These are phyloP conservation scores for Castanea mollissima DNA, from an alignment of 306 rosid species.

Conservation along the genomic window DNA sequence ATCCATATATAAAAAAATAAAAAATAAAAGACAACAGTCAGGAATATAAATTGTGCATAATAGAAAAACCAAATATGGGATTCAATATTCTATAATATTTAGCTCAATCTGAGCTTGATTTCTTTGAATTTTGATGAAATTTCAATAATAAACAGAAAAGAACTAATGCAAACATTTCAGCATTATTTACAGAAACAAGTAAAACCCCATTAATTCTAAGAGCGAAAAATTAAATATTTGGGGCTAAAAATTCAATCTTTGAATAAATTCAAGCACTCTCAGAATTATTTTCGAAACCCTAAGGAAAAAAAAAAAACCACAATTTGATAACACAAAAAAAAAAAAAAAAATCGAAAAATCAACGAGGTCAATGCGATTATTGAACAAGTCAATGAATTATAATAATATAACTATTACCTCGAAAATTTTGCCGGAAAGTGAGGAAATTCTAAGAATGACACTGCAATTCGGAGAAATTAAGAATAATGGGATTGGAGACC, in stretches of 20 bases:
- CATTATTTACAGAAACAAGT: not conserved
- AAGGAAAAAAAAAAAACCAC: not conserved
- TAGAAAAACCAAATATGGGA: not conserved
- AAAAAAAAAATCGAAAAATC: not conserved
- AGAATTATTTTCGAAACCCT: too few relatives aligned
- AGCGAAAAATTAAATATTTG: too few relatives aligned
- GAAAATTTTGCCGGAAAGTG: not conserved
- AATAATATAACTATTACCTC: not conserved
- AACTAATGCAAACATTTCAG: not conserved
- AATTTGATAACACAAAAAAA: not conserved
- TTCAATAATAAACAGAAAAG: not conserved
- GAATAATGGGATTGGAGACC: not conserved
- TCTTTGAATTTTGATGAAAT: not conserved
- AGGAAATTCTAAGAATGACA: not conserved
- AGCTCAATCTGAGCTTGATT: not conserved
- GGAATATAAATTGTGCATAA: not conserved
- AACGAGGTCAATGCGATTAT: not conserved
- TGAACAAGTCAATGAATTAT: not conserved
- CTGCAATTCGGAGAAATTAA: not conserved
- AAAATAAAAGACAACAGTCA: not conserved
- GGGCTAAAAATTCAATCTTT: too few relatives aligned
- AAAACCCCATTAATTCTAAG: not conserved
- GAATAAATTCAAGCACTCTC: too few relatives aligned
- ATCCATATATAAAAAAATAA: not conserved
- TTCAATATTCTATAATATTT: not conserved